phyloP scores from a whole-genome alignment of 2,329 filamentous ascomycete species.

The Fusarium tuaranense region DNA sequence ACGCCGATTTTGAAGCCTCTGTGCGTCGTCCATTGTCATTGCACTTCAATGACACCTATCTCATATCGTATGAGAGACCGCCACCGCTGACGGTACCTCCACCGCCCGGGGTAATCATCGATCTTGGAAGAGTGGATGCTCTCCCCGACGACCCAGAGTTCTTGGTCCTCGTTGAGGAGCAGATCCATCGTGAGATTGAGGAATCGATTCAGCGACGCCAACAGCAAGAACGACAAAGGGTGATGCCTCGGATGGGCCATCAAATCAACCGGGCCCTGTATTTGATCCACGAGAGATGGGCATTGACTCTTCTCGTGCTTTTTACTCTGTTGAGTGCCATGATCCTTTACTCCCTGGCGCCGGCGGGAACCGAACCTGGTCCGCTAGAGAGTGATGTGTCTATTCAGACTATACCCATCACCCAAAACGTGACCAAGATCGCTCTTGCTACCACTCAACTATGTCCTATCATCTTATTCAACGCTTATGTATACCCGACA shows the following conservation, averaged over 20 bases:
- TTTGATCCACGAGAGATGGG: too few relatives aligned
- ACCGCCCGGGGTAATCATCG: slow-evolving; percentile 1
- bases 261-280: too few relatives aligned
- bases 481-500: not conserved
- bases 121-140: not conserved
- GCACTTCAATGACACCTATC: not conserved
- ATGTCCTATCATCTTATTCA: not conserved
- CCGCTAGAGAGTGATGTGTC: not conserved
- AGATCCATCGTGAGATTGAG: not conserved
- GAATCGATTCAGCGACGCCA: not conserved
- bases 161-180: not conserved
- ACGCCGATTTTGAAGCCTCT: not conserved
- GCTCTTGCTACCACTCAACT: not conserved
- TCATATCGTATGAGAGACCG: not conserved
- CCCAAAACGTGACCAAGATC: not conserved
- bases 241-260: too few relatives aligned
- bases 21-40: not conserved
- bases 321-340: not conserved
- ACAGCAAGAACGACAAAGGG: not conserved
- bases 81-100: not conserved
- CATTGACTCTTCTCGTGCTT: not conserved
- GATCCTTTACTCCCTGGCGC: not conserved
- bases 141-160: not conserved
- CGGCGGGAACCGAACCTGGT: not conserved
- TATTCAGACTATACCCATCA: not conserved